Evolutionary conservation across 2,329 filamentous ascomycete genomes (phyloP), one percentile per base, ranked within the genome.

Genomic region (Tolypocladium endophyticum): DNA sequence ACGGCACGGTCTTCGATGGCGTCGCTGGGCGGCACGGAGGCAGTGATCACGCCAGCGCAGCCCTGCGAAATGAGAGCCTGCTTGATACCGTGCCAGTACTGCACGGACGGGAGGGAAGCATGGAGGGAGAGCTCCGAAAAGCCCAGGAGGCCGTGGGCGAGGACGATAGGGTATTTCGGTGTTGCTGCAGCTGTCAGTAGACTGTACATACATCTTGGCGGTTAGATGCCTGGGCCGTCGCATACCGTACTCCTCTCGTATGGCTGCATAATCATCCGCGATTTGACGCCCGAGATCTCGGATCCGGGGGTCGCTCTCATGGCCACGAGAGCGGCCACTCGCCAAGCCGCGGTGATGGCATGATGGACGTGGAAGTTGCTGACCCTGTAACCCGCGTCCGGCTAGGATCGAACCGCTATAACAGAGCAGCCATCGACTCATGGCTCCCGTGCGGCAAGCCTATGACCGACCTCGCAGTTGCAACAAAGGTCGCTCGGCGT

Each of bases 81-180:
- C 28, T 77, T 77, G 63, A 88, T 87, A 57, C 85, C 85, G 63
- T 80, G 79, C 85, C 85, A 88, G 74, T 88, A 87, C 54, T 83
- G 78, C 41, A 87, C 77, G 2, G 79, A 71, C 0, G 84, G 83
- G 3, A 87, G 72, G 64, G 76, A 75, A 1, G 79, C 75, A 16
- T 75, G 76, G 20, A 85, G 68, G 41, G 73, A 75, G 28, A 87
- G 74, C 67, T 86, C 80, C 43, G 82, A 77, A 68, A 87, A 88
- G 65, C 85, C 85, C 57, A 87, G 74, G 56, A 88, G 76, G 59
- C 85, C 85, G 67, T 87, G 85, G 58, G 85, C 84, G 39, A 88
- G 80, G 58, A 87, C 83, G 59, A 88, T 81, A 53, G 85, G 83
- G 64, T 86, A 68, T 65, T 81, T 82, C 2, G 85, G 84, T 4